These are phyloP conservation scores for Hordeum pubiflorum DNA, from an alignment of 202 grass and related monocot species.

Conservation along the genomic window DNA sequence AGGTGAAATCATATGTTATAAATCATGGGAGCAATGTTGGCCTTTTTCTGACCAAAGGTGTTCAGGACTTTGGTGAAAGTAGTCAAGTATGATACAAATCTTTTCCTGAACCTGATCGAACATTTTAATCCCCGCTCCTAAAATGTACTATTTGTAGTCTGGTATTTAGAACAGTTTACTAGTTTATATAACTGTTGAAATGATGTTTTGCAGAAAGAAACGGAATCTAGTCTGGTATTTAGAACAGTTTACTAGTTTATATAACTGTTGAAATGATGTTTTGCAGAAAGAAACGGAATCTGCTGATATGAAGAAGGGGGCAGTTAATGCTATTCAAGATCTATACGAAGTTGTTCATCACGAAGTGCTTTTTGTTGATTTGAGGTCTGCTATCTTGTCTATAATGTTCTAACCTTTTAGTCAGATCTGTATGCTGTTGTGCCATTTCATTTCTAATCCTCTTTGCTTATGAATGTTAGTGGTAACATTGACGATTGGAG, in stretches of 20 bases:
- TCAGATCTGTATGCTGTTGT: constrained; percentile 13
- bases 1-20: too few species aligned
- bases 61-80: background rate
- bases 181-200: background rate
- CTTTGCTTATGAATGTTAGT: constrained; percentile 39
- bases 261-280: background rate
- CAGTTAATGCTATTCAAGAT: constrained; percentile 77
- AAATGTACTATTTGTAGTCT: background rate
- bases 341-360: constrained; percentile 75
- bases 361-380: constrained; percentile 59
- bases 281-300: constrained; percentile 50
- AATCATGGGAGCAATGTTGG: too few species aligned
- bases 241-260: background rate
- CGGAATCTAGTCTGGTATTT: constrained; percentile 22
- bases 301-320: constrained; percentile 49
- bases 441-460: constrained; percentile 13
- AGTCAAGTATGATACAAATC: background rate
- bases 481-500: constrained; percentile 54
- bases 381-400: constrained; percentile 45
- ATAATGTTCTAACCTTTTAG: constrained; percentile 12
- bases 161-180: background rate
- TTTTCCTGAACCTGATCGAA: background rate
- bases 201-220: constrained; percentile 41
- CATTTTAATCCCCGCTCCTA: background rate
- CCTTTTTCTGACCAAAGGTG: background rate